phyloP scores from a whole-genome alignment of 202 grass and related monocot genomes.

The Digitaria exilis region DNA sequence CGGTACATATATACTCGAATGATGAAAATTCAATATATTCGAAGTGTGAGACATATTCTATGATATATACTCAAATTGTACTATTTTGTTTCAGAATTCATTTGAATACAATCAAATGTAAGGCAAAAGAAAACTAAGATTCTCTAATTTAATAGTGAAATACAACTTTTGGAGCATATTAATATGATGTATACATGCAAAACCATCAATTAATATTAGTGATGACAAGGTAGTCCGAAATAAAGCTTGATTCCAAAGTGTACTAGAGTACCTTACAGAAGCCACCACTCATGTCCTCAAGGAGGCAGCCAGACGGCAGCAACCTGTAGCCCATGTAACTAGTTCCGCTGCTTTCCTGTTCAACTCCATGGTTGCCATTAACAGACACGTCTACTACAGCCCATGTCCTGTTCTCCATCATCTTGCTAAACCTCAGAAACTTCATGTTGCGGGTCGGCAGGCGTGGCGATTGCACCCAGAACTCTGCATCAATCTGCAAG shows the following conservation, averaged over 20 bases:
- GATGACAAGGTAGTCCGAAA: background rate
- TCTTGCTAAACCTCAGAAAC: slow-evolving; percentile 41
- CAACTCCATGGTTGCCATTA: background rate
- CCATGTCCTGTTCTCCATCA: background rate
- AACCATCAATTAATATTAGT: too few relatives aligned
- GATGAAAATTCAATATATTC: background rate
- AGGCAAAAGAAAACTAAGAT: background rate
- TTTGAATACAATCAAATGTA: background rate
- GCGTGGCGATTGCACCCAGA: slow-evolving; percentile 44
- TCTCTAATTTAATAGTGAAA: background rate
- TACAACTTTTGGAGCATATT: background rate
- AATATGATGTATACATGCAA: background rate
- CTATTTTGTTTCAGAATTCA: background rate
- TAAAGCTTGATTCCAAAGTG: background rate
- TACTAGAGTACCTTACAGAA: slow-evolving; percentile 42
- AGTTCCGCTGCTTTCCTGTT: background rate
- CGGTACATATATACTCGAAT: background rate
- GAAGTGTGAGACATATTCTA: background rate
- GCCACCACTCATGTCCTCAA: slow-evolving; percentile 41
- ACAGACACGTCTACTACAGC: slow-evolving; percentile 50
- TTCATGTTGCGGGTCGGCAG: slow-evolving; percentile 25
- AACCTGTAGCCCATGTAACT: background rate
- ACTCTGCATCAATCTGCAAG: slow-evolving; percentile 46
- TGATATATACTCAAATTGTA: background rate
- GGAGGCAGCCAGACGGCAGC: slow-evolving; percentile 47